Evolutionary conservation across 83 land plant genomes (phyloP).

Genomic region (Picea mariana): DNA sequence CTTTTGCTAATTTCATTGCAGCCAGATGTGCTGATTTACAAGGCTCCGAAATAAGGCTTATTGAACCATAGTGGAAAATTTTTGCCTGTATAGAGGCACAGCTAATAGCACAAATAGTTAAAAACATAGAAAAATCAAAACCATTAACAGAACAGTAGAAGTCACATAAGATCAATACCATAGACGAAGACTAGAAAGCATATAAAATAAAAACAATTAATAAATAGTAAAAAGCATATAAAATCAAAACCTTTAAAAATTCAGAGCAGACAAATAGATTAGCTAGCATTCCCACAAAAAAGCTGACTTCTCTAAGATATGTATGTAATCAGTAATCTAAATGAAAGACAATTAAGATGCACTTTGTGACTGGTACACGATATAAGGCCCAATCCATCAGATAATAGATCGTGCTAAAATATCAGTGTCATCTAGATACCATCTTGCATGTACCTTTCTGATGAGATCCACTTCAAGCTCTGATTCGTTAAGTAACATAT

Average conservation of each 20-base stretch:
- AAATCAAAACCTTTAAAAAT: no score
- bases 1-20: slow-evolving; percentile 70
- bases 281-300: no score
- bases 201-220: neutral
- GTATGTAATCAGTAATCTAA: no score
- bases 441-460: slow-evolving; percentile 1
- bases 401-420: neutral
- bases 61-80: slow-evolving; percentile 87
- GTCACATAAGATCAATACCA: neutral
- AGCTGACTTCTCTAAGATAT: no score
- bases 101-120: neutral
- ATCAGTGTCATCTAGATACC: neutral
- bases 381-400: neutral
- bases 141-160: no score
- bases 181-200: neutral
- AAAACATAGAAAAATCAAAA: neutral
- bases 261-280: no score
- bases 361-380: neutral
- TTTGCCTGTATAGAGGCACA: slow-evolving; percentile 29
- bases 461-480: slow-evolving; percentile 31
- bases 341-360: neutral
- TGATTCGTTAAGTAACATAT: slow-evolving; percentile 65
- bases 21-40: slow-evolving; percentile 70
- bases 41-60: slow-evolving; percentile 81
- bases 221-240: no score